Evolutionary conservation across 2,329 filamentous ascomycete species (phyloP).

Genomic region (Furcasterigmium sp.): DNA sequence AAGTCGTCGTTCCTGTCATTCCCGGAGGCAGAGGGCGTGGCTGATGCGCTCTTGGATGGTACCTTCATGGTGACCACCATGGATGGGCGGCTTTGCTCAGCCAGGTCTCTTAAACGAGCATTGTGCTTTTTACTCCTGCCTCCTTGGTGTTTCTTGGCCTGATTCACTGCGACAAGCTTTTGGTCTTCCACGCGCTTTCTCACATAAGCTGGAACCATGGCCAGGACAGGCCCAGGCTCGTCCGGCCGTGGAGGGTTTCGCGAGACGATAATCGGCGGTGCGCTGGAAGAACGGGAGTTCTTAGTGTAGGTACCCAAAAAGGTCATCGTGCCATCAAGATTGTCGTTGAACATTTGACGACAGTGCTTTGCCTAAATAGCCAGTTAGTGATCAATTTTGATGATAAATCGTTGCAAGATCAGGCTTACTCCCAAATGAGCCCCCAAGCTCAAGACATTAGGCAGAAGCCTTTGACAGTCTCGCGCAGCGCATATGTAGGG

Average conservation of each 20-base stretch:
- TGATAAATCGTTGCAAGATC: too few species aligned
- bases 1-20: too few species aligned
- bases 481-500: constrained; percentile 32
- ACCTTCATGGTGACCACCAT: too few species aligned
- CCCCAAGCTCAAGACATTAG: constrained; percentile 10
- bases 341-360: constrained; percentile 28
- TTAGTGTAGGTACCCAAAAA: constrained; percentile 13
- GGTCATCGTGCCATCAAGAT: constrained; percentile 32
- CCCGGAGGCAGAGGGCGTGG: too few species aligned
- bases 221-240: constrained; percentile 14
- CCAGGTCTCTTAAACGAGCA: too few species aligned
- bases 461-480: constrained; percentile 24
- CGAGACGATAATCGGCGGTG: constrained; percentile 18
- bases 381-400: background rate
- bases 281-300: background rate
- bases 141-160: background rate
- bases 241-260: constrained; percentile 12
- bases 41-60: too few species aligned
- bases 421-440: constrained; percentile 14
- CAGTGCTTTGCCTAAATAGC: constrained; percentile 13
- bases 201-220: background rate
- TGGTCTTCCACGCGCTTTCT: background rate
- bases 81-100: too few species aligned
- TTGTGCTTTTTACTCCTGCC: background rate
- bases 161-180: background rate